These are phyloP conservation scores for Pseudogymnoascus verrucosus DNA, from an alignment of 2,329 filamentous ascomycete species.

Conservation along the genomic window DNA sequence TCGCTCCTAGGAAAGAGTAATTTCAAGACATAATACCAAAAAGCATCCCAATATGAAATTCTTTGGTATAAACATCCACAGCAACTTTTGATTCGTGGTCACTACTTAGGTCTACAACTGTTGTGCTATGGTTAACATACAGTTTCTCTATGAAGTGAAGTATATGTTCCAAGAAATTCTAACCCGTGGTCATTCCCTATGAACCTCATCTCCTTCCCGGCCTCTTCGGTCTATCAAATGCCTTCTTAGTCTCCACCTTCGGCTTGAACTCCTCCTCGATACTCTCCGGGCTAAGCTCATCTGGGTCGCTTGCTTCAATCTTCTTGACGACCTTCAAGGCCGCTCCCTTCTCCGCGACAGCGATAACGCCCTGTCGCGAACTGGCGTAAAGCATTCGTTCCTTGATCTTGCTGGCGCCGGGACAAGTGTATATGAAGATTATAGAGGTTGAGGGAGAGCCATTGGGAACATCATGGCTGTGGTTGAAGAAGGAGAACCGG, in stretches of 20 bases:
- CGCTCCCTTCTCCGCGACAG: conserved; percentile 57
- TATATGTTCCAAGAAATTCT: not conserved
- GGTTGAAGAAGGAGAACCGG: conserved; percentile 71
- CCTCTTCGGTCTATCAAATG: conserved; percentile 71
- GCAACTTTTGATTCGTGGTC: not conserved
- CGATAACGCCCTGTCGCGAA: conserved; percentile 58
- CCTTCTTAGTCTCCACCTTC: conserved; percentile 55
- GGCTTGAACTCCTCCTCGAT: conserved; percentile 62
- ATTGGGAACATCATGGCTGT: conserved; percentile 44
- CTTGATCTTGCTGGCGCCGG: conserved; percentile 64
- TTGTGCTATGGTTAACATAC: not conserved
- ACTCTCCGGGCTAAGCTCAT: conserved; percentile 60
- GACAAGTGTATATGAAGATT: conserved; percentile 79
- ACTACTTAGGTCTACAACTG: not conserved
- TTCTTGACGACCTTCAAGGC: conserved; percentile 62
- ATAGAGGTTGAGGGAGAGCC: conserved; percentile 49
- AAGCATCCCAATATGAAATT: not conserved
- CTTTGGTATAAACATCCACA: not conserved
- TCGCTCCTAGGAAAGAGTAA: not conserved
- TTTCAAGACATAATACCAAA: not conserved
- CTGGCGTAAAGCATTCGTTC: conserved; percentile 78
- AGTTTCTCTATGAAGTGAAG: not conserved
- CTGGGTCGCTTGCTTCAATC: conserved; percentile 59
- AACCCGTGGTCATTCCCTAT: not conserved
- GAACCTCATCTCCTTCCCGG: conserved; percentile 44